Evolutionary conservation across 1,284 basidiomycete species (phyloP), one percentile per base, ranked within the genome.

Genomic region (Anthracocystis panici-leucophaei): DNA sequence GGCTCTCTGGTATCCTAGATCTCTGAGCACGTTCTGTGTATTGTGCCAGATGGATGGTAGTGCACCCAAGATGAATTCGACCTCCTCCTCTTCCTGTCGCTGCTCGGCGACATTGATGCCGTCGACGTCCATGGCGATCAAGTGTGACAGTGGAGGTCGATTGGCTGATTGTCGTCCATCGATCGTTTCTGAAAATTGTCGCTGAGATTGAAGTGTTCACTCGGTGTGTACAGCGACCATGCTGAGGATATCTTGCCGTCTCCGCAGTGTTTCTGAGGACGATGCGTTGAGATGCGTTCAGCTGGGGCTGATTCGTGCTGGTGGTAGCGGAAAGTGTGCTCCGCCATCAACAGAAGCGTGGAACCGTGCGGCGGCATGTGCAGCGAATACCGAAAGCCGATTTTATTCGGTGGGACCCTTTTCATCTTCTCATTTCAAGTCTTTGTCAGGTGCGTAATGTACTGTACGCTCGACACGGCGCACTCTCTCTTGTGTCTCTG

Each of bases 41-140:
- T 66, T 66, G 57, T 64, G 63, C 67, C 67, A 71, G 31, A 75
- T 38, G 23, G 67, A 65, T 4, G 68, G 67, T 23, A 67, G 41
- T 3, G 67, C 73, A 11, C 67, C 68, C 18, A 71, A 60, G 16
- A 75, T 68, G 55, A 75, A 50, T 29, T 75, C 72, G 46, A 75
- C 67, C 29, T 75, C 67, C 38, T 71, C 60, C 33, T 75, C 67
- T 31, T 71, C 73, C 3, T 46, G 65, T 29, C 50, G 44, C 61
- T 63, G 40, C 12, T 63, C 59, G 9, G 40, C 54, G 16, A 38
- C 55, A 11, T 59, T 48, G 49, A 42, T 27, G 29, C 46, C 59
- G 31, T 53, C 55, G 25, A 27, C 41, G 27, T 65, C 57, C 68
- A 71, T 71, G 41, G 27, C 29, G 38, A 33, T 33, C 27, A 21